Base-by-base conservation (phyloP, 495 filamentous ascomycete species). In the Penicillium simplicissimum region DNA sequence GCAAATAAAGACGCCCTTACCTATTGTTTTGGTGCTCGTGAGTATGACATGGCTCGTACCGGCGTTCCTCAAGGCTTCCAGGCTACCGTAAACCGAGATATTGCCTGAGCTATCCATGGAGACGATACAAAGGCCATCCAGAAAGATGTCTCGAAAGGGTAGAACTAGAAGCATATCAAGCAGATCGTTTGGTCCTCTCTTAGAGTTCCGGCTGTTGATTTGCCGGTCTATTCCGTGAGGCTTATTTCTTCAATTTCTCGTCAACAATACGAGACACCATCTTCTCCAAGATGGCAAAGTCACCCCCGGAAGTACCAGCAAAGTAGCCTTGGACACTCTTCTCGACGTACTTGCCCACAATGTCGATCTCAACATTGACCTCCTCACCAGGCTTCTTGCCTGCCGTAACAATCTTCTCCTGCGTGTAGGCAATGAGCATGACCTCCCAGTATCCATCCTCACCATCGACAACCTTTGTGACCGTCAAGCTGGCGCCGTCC, bases 361-460 rank as follows among this genome's bases (percentile, higher is more conserved):
- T 93, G 74, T 99, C 96, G 54, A 98, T 96, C 82, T 99, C 96
- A 17, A 98, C 88, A 74, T 99, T 99, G 34, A 98, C 92, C 53
- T 84, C 81, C 7, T 97, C 92, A 1, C 96, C 93, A n/a, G 79
- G 75, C 73, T 82, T 79, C 83, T 99, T 98, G 11, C 72, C 76
- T 10, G 90, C 91, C 59, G 89, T 90, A 2, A 97, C 91, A 36
- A 98, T 86, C 74, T 88, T 87, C 77, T 93, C 92, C 80, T 97
- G 96, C 40, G 96, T 97, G 68, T 99, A 99, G n/a, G 91, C 86
- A 74, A 99, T 96, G 47, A 99, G 79, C 96, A 99, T 99, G 10
- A 99, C 89, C 84, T 98, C 95, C 86, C 90, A 98, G 87, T 90
- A 97, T 8, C 87, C 89, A 62, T 88, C 89, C 34, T 65, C 77